Evolutionary conservation across 805 yeast species (phyloP).

Genomic region (Spathaspora gorwiae): DNA sequence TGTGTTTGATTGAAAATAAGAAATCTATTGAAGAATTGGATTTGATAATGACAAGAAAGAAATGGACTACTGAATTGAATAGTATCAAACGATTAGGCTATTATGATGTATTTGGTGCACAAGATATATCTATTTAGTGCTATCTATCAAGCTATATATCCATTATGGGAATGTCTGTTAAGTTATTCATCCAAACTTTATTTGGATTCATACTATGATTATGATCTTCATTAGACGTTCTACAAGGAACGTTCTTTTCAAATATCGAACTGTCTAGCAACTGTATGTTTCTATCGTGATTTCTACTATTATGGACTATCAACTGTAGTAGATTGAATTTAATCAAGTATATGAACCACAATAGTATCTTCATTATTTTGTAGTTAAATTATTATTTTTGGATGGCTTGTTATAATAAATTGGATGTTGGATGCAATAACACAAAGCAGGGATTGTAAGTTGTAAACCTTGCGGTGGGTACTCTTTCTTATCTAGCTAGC

Average conservation of each 20-base stretch:
- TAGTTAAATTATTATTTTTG: no score
- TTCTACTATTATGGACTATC: constrained; percentile 29
- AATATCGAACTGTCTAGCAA: constrained; percentile 31
- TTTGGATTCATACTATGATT: constrained; percentile 19
- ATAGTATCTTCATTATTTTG: constrained; percentile 27
- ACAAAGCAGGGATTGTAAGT: no score
- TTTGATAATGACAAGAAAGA: constrained; percentile 23
- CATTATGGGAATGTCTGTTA: constrained; percentile 27
- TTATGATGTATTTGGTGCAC: constrained; percentile 17
- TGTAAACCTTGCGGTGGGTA: no score
- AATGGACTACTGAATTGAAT: constrained; percentile 28
- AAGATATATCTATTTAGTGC: background rate
- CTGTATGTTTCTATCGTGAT: constrained; percentile 26
- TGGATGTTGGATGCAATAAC: no score
- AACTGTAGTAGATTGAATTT: constrained; percentile 35
- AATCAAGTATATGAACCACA: constrained; percentile 29
- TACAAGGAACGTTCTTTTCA: constrained; percentile 10
- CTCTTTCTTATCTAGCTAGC: no score
- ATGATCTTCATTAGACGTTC: constrained; percentile 5
- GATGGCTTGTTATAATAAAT: no score
- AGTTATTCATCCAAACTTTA: constrained; percentile 19
- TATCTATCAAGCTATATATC: background rate
- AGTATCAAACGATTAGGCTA: constrained; percentile 21
- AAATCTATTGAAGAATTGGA: constrained; percentile 23
- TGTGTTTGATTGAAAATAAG: constrained; percentile 44